Evolutionary conservation across 768 basidiomycete genomes (phyloP).

Genomic region (Pholiota microspora): DNA sequence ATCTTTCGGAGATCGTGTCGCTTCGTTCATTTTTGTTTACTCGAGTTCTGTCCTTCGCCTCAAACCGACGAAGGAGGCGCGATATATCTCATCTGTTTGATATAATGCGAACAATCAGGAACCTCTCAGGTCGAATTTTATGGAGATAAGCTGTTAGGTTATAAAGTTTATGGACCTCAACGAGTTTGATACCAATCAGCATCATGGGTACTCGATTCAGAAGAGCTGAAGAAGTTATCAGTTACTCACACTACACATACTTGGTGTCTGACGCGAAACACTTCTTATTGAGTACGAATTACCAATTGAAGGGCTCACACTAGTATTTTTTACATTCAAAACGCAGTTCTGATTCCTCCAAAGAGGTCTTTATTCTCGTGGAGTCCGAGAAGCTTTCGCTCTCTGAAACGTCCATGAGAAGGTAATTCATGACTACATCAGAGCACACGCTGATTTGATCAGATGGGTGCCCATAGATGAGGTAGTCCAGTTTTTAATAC

Average conservation of each 20-base stretch:
- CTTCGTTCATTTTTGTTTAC: no score
- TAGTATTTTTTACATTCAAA: not conserved
- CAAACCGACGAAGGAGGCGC: no score
- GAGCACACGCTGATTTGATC: not conserved
- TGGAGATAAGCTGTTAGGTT: not conserved
- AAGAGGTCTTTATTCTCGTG: not conserved
- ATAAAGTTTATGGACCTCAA: not conserved
- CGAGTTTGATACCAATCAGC: not conserved
- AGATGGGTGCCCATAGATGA: not conserved
- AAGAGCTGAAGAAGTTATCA: not conserved
- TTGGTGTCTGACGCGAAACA: not conserved
- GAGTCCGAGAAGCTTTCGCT: not conserved
- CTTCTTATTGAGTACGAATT: not conserved
- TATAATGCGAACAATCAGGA: no score
- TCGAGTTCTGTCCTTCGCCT: no score
- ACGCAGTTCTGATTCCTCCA: not conserved
- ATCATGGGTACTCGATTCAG: not conserved
- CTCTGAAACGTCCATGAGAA: not conserved
- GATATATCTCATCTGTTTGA: not conserved
- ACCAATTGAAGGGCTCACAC: not conserved
- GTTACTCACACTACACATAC: not conserved
- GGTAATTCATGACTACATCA: not conserved
- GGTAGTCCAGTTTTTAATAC: not conserved
- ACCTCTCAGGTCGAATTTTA: not conserved
- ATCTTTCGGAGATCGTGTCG: no score